phyloP scores from a whole-genome alignment of 139 green algal species.

The Picochlorum sp. region DNA sequence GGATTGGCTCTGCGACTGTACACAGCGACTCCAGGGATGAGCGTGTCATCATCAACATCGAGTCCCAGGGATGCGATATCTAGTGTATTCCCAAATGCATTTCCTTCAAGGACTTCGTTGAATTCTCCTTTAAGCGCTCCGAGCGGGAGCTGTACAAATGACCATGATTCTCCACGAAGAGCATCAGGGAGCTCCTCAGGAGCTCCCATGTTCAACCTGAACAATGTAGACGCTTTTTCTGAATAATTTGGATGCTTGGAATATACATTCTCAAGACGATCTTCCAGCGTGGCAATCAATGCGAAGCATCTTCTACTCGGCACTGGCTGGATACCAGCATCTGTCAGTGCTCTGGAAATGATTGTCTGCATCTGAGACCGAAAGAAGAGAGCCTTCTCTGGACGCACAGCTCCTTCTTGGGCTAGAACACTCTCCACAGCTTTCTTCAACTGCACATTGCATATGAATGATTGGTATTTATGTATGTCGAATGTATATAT shows the following conservation, averaged over 20 bases:
- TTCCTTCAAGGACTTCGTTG: constrained; percentile 23
- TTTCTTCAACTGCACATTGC: constrained; percentile 53
- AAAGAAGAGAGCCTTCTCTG: constrained; percentile 83
- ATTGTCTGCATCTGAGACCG: constrained; percentile 97
- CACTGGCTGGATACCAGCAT: constrained; percentile 82
- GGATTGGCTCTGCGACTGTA: constrained; percentile 78
- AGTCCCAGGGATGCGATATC: constrained; percentile 11
- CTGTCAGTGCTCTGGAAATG: constrained; percentile 82
- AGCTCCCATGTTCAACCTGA: constrained; percentile 69
- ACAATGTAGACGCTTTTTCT: constrained; percentile 61
- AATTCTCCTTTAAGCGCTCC: constrained; percentile 37
- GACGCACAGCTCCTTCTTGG: constrained; percentile 50
- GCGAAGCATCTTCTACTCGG: constrained; percentile 87
- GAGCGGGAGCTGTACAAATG: constrained; percentile 94
- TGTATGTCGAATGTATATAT: too few relatives aligned
- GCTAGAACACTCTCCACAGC: constrained; percentile 66
- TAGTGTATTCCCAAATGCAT: constrained; percentile 63
- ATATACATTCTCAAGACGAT: constrained; percentile 84
- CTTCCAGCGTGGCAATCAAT: constrained; percentile 72
- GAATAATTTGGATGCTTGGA: constrained; percentile 72
- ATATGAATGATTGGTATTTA: background rate
- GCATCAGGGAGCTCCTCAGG: constrained; percentile 84
- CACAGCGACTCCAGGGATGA: constrained; percentile 79
- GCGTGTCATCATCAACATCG: constrained; percentile 32
- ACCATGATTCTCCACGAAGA: constrained; percentile 89